Base-by-base conservation (phyloP, 495 filamentous ascomycete species). In the Aspergillus leporis region DNA sequence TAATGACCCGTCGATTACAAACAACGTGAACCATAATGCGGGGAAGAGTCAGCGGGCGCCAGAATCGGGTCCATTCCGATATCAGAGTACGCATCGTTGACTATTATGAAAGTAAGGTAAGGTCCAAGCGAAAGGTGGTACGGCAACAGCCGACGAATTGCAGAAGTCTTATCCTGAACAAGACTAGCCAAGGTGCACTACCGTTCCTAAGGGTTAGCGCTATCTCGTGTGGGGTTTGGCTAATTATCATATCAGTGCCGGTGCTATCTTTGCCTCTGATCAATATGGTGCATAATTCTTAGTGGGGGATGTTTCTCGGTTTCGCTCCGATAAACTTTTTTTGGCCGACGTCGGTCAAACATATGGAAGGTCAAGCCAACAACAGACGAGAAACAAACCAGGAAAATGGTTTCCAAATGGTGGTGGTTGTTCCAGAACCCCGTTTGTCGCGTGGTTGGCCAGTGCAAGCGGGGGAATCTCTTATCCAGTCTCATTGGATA, bases 101-200 rank as follows among this genome's bases (percentile, higher is more conserved):
- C 9, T 14, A 51, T 21, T 9, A 87, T 18, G 46, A 19, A 25
- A 86, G 87, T 57, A 21, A 32, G n/a, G 56, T 59, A 92, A 80
- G 56, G 92, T 76, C 66, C 92, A 74, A 36, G 90, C 90, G 66
- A 92, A 89, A 48, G 90, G 87, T 22, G 36, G 41, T 22, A 52
- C 55, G 30, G n/a, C 14, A 41, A 10, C 9, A 45, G 41, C 41
- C 16, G 41, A 58, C 49, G 19, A 21, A n/a, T 34, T 22, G 23
- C 30, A 8, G 31, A 45, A 49, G 34, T 28, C 25, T 47, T 53
- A 19, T 51, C 36, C 36, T 19, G 40, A 34, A 18, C 38, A 52
- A 53, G 49, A 22, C 30, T 22, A 56, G 43, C n/a, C 21, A 46
- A 31, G 36, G 23, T 16, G 38, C 34, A 22, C 52, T 16, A 28